These are phyloP conservation scores for Fusarium lyarnte DNA, from an alignment of 2,329 filamentous ascomycete species.

Conservation along the genomic window DNA sequence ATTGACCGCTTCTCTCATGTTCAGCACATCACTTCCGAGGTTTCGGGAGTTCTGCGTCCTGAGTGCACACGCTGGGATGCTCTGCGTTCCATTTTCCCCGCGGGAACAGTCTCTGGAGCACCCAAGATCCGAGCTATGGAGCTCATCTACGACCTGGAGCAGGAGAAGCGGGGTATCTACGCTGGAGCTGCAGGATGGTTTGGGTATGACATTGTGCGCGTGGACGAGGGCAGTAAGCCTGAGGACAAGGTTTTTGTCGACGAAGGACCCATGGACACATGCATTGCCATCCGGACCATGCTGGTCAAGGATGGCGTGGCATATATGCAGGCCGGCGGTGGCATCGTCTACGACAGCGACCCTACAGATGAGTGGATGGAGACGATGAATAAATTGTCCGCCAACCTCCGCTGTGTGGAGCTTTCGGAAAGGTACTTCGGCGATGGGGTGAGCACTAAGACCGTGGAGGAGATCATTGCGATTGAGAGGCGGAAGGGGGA, in stretches of 20 bases:
- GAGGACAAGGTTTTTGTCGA: slow-evolving; percentile 46
- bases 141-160: slow-evolving; percentile 91
- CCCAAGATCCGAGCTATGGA: slow-evolving; percentile 98
- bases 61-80: slow-evolving; percentile 93
- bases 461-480: slow-evolving; percentile 42
- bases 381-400: slow-evolving; percentile 88
- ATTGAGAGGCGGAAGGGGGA: slow-evolving; percentile 42
- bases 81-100: slow-evolving; percentile 95
- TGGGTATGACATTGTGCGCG: slow-evolving; percentile 79
- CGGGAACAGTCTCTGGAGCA: slow-evolving; percentile 93
- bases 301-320: slow-evolving; percentile 89
- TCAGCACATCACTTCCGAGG: slow-evolving; percentile 95
- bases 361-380: slow-evolving; percentile 95
- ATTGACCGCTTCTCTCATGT: slow-evolving; percentile 96
- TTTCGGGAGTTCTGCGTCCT: slow-evolving; percentile 85
- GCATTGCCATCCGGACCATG: slow-evolving; percentile 88
- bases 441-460: slow-evolving; percentile 38
- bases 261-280: slow-evolving; percentile 92
- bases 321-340: slow-evolving; percentile 89
- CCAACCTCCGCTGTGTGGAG: slow-evolving; percentile 44
- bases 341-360: slow-evolving; percentile 95
- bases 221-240: slow-evolving; percentile 61
- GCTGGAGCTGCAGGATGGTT: slow-evolving; percentile 98
- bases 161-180: slow-evolving; percentile 94
- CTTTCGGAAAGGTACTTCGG: slow-evolving; percentile 42